phyloP scores from a whole-genome alignment of 768 basidiomycete genomes.

The Trametes villosa region DNA sequence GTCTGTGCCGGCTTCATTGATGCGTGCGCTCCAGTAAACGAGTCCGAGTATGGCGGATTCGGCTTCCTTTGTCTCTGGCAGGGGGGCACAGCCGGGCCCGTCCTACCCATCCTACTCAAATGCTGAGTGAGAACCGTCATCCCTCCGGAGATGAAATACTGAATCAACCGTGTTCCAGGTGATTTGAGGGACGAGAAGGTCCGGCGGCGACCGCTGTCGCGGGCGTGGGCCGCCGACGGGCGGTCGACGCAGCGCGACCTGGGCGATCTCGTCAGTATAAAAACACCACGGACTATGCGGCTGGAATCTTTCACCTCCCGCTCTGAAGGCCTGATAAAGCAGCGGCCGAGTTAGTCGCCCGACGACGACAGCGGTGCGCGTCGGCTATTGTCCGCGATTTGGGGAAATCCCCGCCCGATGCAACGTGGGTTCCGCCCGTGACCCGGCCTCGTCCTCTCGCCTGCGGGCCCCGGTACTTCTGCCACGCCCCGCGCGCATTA shows the following conservation, averaged over 20 bases:
- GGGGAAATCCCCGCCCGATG: constrained; percentile 4
- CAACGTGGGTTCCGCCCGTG: constrained; percentile 5
- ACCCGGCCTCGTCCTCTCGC: background rate
- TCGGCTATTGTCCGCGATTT: constrained; percentile 12
- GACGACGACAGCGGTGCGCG: background rate
- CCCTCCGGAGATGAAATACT: background rate
- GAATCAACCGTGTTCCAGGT: background rate
- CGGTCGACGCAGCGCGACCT: background rate
- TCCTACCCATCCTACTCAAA: background rate
- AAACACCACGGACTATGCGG: background rate
- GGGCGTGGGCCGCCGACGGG: background rate
- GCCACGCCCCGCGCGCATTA: background rate
- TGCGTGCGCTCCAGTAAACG: too few relatives aligned
- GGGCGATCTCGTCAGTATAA: constrained; percentile 2
- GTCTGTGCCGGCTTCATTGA: too few relatives aligned
- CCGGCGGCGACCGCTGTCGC: background rate
- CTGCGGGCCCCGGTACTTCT: background rate
- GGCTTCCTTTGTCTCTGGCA: background rate
- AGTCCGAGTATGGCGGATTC: too few relatives aligned
- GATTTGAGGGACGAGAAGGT: background rate
- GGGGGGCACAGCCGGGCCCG: background rate
- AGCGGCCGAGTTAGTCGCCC: background rate
- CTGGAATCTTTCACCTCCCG: background rate
- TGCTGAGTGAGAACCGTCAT: background rate
- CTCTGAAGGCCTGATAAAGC: background rate